phyloP scores from a whole-genome alignment of 169 alveolate genomes.

The Cryptosporidium parvum region DNA sequence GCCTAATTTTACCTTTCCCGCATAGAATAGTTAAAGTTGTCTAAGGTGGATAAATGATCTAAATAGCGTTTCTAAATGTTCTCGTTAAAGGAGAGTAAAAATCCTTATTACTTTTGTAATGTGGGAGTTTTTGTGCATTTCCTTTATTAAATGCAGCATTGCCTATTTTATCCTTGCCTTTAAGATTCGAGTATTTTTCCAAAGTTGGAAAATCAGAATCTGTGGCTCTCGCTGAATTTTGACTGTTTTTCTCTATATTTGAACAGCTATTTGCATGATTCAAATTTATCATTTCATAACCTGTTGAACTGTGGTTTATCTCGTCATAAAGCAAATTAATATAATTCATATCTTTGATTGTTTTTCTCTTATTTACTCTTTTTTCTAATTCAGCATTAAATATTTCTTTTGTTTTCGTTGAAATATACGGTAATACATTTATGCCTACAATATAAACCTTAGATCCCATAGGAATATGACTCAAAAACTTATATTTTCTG shows the following conservation, averaged over 20 bases:
- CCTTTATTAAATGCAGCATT: neutral
- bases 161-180: neutral
- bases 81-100: neutral
- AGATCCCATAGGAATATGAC: constrained; percentile 52
- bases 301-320: neutral
- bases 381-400: constrained; percentile 19
- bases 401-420: constrained; percentile 8
- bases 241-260: neutral
- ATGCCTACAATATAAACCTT: constrained; percentile 10
- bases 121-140: neutral
- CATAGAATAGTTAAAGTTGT: neutral
- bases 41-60: neutral
- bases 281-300: neutral
- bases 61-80: neutral
- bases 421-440: constrained; percentile 29
- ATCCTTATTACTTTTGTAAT: neutral
- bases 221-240: neutral
- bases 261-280: neutral
- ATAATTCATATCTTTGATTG: neutral
- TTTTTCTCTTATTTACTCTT: neutral
- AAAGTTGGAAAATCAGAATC: neutral
- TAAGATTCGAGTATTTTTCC: neutral
- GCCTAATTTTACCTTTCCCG: neutral
- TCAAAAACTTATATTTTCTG: constrained; percentile 30
- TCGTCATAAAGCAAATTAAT: neutral